These are phyloP conservation scores for Circinella minor DNA, from an alignment of 371 early-diverging fungal species.

Conservation along the genomic window DNA sequence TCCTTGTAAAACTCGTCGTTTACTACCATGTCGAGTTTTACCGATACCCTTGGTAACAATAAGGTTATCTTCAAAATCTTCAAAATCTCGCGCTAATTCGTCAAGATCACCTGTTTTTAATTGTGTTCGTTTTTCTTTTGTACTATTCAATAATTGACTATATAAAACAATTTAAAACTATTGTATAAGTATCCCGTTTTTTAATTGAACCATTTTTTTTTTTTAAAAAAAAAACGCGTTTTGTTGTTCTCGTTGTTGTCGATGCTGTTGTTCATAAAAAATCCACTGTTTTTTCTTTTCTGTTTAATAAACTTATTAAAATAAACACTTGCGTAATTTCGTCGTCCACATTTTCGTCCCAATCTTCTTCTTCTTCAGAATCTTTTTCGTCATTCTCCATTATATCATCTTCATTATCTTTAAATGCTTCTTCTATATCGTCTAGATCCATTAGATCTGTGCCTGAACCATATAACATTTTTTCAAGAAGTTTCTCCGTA, in stretches of 20 bases:
- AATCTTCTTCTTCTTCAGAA: conserved; percentile 2
- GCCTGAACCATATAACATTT: conserved; percentile 5
- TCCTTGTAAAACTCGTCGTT: conserved; percentile 26
- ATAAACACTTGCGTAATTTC: conserved; percentile 24
- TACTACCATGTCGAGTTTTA: conserved; percentile 19
- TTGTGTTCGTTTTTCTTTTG: conserved; percentile 17
- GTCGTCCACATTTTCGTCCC: conserved; percentile 19
- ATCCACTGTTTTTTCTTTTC: too few relatives aligned
- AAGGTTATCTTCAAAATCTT: conserved; percentile 45
- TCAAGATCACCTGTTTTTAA: conserved; percentile 39
- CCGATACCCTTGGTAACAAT: conserved; percentile 41
- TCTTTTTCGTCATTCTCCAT: conserved; percentile 33
- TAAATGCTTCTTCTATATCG: conserved; percentile 12
- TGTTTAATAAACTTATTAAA: neutral
- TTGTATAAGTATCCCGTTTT: too few relatives aligned
- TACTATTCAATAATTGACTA: conserved; percentile 25
- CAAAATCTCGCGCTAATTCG: conserved; percentile 38
- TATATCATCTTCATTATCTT: conserved; percentile 13
- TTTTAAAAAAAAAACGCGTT: too few relatives aligned
- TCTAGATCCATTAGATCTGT: conserved; percentile 13
- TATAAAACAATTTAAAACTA: neutral
- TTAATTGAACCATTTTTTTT: too few relatives aligned
- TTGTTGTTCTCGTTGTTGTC: too few relatives aligned
- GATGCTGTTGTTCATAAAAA: too few relatives aligned
- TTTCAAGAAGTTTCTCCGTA: neutral